phyloP scores from a whole-genome alignment of 257 asterid species.

The Solanum etuberosum region DNA sequence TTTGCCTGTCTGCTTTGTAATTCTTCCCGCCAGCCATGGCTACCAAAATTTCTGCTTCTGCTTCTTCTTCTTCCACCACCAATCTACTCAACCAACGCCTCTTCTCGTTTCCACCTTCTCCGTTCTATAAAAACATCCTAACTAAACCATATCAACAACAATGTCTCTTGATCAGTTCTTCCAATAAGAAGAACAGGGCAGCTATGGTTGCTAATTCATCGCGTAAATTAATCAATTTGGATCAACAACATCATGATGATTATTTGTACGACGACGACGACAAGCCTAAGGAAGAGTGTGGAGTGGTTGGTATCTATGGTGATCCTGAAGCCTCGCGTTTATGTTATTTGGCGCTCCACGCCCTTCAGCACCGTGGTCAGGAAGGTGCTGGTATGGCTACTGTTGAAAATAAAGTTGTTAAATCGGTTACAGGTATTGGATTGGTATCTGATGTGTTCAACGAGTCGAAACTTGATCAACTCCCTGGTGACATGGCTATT shows the following conservation, averaged over 20 bases:
- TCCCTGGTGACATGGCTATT: constrained; percentile 72
- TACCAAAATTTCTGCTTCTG: constrained; percentile 13
- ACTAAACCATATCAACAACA: constrained; percentile 12
- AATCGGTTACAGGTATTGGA: constrained; percentile 67
- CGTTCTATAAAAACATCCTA: constrained; percentile 14
- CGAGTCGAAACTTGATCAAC: constrained; percentile 48
- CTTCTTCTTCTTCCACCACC: neutral
- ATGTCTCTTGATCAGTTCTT: constrained; percentile 1
- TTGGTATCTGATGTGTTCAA: constrained; percentile 74
- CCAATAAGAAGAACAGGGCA: constrained; percentile 14
- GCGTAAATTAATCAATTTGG: neutral
- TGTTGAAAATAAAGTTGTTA: constrained; percentile 45
- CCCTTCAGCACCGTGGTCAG: constrained; percentile 93
- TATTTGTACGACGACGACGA: constrained; percentile 16
- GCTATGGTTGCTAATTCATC: neutral
- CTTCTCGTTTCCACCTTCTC: neutral
- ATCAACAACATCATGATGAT: neutral
- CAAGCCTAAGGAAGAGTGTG: constrained; percentile 81
- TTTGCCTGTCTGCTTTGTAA: neutral
- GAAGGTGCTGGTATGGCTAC: constrained; percentile 90
- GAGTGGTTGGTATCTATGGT: constrained; percentile 85
- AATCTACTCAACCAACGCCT: neutral
- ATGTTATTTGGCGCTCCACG: constrained; percentile 69
- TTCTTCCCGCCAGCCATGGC: constrained; percentile 8
- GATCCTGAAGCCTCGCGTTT: constrained; percentile 89